phyloP scores from a whole-genome alignment of 371 early-diverging fungal species.

The Actinomucor elegans region DNA sequence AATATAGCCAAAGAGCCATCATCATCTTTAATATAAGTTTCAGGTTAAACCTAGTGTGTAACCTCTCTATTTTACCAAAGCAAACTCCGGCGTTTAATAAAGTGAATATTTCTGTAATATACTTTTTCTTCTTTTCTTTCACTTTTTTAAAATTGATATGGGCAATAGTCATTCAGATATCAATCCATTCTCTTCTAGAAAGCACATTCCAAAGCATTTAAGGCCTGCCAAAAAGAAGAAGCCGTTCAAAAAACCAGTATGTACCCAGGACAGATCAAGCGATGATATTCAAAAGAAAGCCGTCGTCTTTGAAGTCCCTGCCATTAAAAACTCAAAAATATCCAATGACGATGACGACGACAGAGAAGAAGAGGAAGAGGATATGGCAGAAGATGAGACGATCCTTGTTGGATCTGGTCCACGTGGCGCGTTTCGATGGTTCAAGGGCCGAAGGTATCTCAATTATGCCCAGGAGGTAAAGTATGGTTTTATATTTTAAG shows the following conservation, averaged over 20 bases:
- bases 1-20: too few species aligned
- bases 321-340: too few species aligned
- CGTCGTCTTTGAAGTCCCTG: too few species aligned
- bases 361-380: neutral
- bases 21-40: too few species aligned
- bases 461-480: conserved; percentile 6
- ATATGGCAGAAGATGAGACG: neutral
- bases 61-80: too few species aligned
- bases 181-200: neutral
- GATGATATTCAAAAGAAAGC: too few species aligned
- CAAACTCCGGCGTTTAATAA: too few species aligned
- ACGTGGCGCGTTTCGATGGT: conserved; percentile 32
- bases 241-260: neutral
- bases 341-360: too few species aligned
- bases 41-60: too few species aligned
- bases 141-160: neutral
- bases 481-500: neutral
- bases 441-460: conserved; percentile 17
- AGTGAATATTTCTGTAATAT: too few species aligned
- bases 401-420: conserved; percentile 21
- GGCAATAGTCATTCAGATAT: conserved; percentile 12
- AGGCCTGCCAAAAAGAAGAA: conserved; percentile 8
- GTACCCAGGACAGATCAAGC: neutral
- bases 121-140: neutral
- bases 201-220: conserved; percentile 9